Base-by-base conservation (phyloP, 305 asterid genomes). In the Fraxinus greggii region DNA sequence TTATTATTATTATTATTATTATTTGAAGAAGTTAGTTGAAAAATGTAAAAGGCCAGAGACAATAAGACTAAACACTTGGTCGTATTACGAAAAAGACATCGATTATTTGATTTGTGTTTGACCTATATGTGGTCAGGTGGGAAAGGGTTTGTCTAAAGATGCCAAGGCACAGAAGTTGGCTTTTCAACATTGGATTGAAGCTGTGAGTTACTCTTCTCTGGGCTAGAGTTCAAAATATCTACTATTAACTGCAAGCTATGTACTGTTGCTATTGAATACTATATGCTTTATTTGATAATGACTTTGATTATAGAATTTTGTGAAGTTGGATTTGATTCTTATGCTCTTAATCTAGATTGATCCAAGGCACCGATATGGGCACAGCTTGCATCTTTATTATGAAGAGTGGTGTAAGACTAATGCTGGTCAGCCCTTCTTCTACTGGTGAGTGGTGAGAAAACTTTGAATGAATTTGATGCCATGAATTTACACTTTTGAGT, bases 361-460 rank as follows among this genome's bases (percentile, higher is more conserved):
- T 81, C 98, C 99, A 7, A 89, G 98, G 86, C 99, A 96, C 83
- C 98, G 99, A 2, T 94, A 96, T 85, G 99, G 98, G 78, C 98
- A 96, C 85, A 91, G 88, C 88, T 88, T 96, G 76, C 97, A 96
- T 86, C 28, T 87, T 1, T 96, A 93, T 85, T 96, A 90, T 54
- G 93, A 93, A 24, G 95, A 90, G 80, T 96, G 99, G 99, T 90
- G 97, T 86, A 83, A 88, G 83, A 78, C 92, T 77, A 90, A 89
- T 74, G 90, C 97, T 72, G 98, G 96, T 77, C 99, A 95, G 85
- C 99, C 97, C 81, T 95, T 95, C 86, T 95, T 95, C 89, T 92
- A 90, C 92, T 95, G 99, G 99, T 94, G 84, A 89, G 94, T 95
- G 98, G 99, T 94, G 85, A 89, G 94, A 85, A 79, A 61, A 38